These are phyloP conservation scores for Camellia sinensis DNA, from an alignment of 148 eudicot species.

Conservation along the genomic window DNA sequence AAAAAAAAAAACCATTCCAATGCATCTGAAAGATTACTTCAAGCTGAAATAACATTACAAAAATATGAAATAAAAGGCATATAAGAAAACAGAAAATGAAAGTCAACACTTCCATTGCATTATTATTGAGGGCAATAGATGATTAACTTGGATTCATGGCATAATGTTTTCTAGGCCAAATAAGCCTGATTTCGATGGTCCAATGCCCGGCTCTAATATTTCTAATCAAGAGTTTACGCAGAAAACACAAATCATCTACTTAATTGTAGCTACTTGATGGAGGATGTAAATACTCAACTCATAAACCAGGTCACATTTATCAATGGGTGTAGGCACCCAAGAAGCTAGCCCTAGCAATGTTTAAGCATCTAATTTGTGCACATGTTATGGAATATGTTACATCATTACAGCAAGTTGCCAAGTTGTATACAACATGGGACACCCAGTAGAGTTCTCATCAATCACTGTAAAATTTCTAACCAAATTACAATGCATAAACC, in stretches of 20 bases:
- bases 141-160: neutral
- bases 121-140: too few relatives aligned
- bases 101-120: too few relatives aligned
- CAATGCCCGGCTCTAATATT: too few relatives aligned
- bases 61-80: too few relatives aligned
- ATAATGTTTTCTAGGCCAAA: neutral
- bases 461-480: too few relatives aligned
- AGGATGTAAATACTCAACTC: conserved; percentile 9
- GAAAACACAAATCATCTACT: neutral
- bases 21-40: too few relatives aligned
- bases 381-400: neutral
- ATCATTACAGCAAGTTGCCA: neutral
- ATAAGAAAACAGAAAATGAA: too few relatives aligned
- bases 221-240: neutral
- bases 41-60: too few relatives aligned
- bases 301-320: neutral
- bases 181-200: neutral
- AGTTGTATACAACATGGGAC: neutral
- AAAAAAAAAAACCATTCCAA: neutral
- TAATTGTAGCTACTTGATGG: neutral
- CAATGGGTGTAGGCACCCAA: neutral
- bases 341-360: neutral
- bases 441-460: neutral
- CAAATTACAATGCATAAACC: too few relatives aligned
- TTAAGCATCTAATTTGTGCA: neutral